phyloP scores from a whole-genome alignment of 2,329 filamentous ascomycete species.

The Cercospora janseana region DNA sequence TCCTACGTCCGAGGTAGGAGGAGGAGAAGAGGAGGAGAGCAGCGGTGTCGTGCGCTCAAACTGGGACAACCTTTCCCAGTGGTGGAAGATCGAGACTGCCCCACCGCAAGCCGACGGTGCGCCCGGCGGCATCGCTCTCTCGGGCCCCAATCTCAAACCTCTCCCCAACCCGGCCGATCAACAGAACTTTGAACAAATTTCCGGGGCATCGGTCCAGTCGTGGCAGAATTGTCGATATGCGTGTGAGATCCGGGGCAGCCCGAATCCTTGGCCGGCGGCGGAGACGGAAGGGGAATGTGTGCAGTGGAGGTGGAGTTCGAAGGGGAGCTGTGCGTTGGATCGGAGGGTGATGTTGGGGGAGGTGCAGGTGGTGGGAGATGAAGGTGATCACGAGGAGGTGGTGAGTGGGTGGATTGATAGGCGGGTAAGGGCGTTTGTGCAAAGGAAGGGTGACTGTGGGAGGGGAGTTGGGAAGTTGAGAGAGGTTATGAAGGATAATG shows the following conservation, averaged over 20 bases:
- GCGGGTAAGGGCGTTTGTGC: constrained; percentile 16
- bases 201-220: neutral
- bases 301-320: constrained; percentile 14
- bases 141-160: neutral
- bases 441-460: neutral
- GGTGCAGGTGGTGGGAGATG: constrained; percentile 9
- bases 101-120: neutral
- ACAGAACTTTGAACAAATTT: neutral
- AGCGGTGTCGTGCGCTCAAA: neutral
- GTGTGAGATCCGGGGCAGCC: constrained; percentile 8
- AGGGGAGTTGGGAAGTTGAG: neutral
- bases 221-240: constrained; percentile 3
- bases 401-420: constrained; percentile 25
- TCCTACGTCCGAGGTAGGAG: too few relatives aligned
- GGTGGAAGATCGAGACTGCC: constrained; percentile 12
- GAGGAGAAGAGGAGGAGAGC: too few relatives aligned
- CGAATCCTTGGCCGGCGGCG: neutral
- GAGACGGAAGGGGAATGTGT: constrained; percentile 8
- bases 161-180: neutral
- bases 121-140: neutral
- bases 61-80: constrained; percentile 22
- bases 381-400: constrained; percentile 10
- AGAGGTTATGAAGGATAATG: neutral
- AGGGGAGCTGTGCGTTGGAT: constrained; percentile 13
- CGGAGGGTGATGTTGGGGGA: constrained; percentile 8